Evolutionary conservation across 192 early-diverging fungal species (phyloP).

Genomic region (Coemansia sp.): DNA sequence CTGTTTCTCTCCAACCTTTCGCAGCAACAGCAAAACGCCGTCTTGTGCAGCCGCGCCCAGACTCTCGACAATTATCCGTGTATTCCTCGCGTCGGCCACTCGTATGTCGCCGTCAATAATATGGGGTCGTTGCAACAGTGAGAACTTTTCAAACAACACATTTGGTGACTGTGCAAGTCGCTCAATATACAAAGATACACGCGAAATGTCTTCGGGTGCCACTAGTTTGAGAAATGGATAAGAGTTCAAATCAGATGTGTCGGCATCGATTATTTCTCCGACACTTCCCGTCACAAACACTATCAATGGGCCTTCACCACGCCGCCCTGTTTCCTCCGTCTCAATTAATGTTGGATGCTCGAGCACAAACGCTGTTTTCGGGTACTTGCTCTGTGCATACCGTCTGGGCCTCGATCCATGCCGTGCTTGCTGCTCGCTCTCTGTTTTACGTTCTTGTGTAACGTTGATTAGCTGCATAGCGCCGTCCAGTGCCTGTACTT

Average conservation of each 20-base stretch:
- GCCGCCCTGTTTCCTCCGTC: no score
- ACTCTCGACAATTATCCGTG: slow-evolving; percentile 34
- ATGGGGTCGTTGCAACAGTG: slow-evolving; percentile 34
- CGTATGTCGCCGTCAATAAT: slow-evolving; percentile 43
- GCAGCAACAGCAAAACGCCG: background rate
- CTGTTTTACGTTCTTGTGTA: slow-evolving; percentile 7
- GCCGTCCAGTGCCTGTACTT: slow-evolving; percentile 47
- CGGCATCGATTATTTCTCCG: no score
- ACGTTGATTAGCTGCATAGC: slow-evolving; percentile 38
- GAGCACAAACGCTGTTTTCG: slow-evolving; percentile 12
- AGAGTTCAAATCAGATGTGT: slow-evolving; percentile 21
- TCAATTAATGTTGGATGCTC: background rate
- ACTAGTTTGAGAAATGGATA: slow-evolving; percentile 46
- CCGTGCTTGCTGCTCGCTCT: background rate
- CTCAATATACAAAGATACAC: slow-evolving; percentile 32
- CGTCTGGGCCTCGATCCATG: background rate
- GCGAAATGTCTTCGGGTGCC: slow-evolving; percentile 44
- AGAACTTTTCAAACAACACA: slow-evolving; percentile 38
- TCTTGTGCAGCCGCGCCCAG: slow-evolving; percentile 18
- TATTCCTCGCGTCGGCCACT: slow-evolving; percentile 27
- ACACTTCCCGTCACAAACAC: no score
- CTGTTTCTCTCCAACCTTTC: background rate
- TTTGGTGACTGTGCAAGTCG: slow-evolving; percentile 26
- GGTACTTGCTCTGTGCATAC: slow-evolving; percentile 4
- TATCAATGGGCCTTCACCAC: no score